A percentile compares a stretch with the other conserved stretches of the same genome.
These are phyloP conservation scores for Apiospora rasikravindrae DNA, from an alignment of 2,329 filamentous ascomycete species.

Conservation along the genomic window DNA sequence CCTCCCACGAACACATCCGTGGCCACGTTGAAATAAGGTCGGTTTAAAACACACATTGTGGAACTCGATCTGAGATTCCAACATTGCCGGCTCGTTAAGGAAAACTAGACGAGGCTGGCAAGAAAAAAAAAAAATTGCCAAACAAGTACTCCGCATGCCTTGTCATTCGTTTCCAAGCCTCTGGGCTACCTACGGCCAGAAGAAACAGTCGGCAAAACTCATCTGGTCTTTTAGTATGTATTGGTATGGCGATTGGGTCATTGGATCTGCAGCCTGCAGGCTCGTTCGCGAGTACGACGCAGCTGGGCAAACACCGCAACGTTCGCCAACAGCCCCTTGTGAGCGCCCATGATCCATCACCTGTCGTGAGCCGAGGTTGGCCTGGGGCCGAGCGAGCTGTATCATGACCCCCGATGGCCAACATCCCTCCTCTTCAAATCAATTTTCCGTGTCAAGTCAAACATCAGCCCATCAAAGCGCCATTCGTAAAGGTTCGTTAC, in stretches of 20 bases:
- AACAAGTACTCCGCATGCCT: neutral
- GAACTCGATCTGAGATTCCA: constrained; percentile 18
- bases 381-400: neutral
- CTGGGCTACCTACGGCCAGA: neutral
- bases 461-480: constrained; percentile 11
- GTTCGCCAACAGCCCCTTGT: neutral
- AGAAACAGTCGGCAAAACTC: neutral
- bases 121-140: neutral
- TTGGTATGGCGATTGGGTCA: neutral
- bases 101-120: neutral
- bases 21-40: constrained; percentile 20
- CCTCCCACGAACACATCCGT: neutral
- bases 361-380: constrained; percentile 14
- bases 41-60: neutral
- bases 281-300: constrained; percentile 8
- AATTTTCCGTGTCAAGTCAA: neutral
- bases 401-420: neutral
- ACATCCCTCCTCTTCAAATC: neutral
- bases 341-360: neutral
- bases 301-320: neutral
- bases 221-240: neutral
- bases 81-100: neutral
- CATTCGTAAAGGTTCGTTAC: neutral
- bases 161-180: neutral
- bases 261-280: neutral